phyloP scores from a whole-genome alignment of 768 basidiomycete species.

The Lentinula sp. region DNA sequence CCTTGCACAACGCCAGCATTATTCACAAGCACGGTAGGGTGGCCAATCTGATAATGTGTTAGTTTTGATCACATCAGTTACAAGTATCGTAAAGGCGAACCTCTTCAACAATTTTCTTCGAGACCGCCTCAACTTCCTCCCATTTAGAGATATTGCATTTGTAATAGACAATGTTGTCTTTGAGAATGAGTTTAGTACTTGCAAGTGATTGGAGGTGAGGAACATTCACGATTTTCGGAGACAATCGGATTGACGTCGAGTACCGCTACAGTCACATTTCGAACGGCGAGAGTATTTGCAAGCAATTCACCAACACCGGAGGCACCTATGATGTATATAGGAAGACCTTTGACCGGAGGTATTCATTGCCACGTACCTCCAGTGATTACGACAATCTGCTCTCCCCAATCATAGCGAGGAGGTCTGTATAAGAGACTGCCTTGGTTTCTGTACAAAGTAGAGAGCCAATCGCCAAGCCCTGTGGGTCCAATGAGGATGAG shows the following conservation, averaged over 20 bases:
- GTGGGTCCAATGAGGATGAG: neutral
- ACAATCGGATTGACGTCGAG: conserved; percentile 77
- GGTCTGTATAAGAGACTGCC: conserved; percentile 57
- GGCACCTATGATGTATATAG: conserved; percentile 44
- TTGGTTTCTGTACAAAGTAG: conserved; percentile 71
- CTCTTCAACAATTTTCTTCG: conserved; percentile 73
- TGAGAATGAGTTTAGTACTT: conserved; percentile 2
- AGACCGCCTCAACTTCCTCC: conserved; percentile 74
- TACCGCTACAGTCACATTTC: conserved; percentile 79
- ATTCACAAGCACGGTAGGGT: conserved; percentile 88
- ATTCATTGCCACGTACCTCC: conserved; percentile 52
- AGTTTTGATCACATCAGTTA: neutral
- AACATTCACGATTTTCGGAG: conserved; percentile 80
- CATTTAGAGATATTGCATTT: conserved; percentile 89
- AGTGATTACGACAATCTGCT: conserved; percentile 87
- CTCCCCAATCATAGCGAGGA: conserved; percentile 69
- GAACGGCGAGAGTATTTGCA: conserved; percentile 79
- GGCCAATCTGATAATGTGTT: conserved; percentile 54
- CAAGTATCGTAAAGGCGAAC: conserved; percentile 28
- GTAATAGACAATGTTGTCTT: conserved; percentile 80
- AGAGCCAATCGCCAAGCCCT: conserved; percentile 72
- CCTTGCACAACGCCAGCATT: conserved; percentile 95
- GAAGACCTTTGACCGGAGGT: neutral
- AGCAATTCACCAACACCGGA: conserved; percentile 87
- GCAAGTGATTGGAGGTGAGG: conserved; percentile 17